phyloP scores from a whole-genome alignment of 345 rosid species.

The Tarenaya hassleriana region DNA sequence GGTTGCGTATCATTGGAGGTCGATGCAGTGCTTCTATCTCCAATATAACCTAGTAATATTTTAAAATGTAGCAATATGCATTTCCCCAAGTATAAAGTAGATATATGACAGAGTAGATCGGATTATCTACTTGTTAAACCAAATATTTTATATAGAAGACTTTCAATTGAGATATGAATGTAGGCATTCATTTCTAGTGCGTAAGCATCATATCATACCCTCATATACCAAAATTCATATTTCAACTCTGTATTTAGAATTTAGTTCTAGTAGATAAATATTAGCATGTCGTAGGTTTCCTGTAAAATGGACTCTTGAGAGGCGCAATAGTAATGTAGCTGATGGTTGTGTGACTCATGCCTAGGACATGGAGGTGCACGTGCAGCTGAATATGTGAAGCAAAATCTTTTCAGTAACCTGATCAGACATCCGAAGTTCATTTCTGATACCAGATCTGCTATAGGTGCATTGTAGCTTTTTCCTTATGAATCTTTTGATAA shows the following conservation, averaged over 20 bases:
- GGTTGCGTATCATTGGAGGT: conserved; percentile 6
- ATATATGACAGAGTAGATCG: neutral
- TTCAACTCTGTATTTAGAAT: neutral
- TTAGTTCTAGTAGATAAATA: neutral
- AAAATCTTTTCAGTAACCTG: conserved; percentile 87
- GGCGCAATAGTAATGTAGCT: conserved; percentile 7
- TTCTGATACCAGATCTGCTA: conserved; percentile 88
- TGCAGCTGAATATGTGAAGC: conserved; percentile 97
- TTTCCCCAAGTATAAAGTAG: neutral
- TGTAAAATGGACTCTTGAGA: neutral
- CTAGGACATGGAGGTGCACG: conserved; percentile 99
- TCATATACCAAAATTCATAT: neutral
- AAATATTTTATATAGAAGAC: neutral
- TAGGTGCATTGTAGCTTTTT: conserved; percentile 42
- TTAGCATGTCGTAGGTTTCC: neutral
- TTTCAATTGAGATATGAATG: conserved; percentile 5
- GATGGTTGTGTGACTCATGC: conserved; percentile 15
- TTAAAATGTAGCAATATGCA: neutral
- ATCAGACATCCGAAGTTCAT: conserved; percentile 93
- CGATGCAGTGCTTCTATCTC: neutral
- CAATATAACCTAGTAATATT: neutral
- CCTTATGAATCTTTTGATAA: neutral
- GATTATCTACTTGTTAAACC: neutral
- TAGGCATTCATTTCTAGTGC: neutral
- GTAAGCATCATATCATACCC: neutral